These are phyloP conservation scores for Cruciata laevipes DNA, from an alignment of 257 asterid species.

Conservation along the genomic window DNA sequence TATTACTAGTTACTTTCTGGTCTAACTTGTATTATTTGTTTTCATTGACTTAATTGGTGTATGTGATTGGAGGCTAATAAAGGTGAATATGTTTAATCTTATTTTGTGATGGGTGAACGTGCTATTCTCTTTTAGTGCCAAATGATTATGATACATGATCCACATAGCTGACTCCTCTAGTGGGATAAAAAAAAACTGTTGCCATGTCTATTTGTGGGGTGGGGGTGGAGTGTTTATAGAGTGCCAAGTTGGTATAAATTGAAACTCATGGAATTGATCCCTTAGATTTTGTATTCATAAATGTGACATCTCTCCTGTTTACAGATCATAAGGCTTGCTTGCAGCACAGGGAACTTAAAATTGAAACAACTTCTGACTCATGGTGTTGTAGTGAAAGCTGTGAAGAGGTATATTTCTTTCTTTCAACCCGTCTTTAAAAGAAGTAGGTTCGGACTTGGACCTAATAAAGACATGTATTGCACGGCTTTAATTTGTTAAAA, in stretches of 20 bases:
- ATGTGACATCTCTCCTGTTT: constrained; percentile 22
- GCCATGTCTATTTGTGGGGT: constrained; percentile 8
- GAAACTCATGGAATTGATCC: neutral
- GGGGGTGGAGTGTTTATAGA: neutral
- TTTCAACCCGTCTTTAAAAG: constrained; percentile 11
- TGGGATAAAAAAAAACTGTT: neutral
- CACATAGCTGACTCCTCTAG: neutral
- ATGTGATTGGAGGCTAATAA: neutral
- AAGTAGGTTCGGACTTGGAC: neutral
- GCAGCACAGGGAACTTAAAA: constrained; percentile 34
- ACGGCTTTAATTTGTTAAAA: neutral
- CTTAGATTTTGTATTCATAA: constrained; percentile 10
- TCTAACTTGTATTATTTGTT: neutral
- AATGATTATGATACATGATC: neutral
- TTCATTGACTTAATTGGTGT: neutral
- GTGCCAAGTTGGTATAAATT: neutral
- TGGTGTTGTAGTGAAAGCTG: constrained; percentile 90
- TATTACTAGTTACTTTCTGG: neutral
- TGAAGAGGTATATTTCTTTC: constrained; percentile 48
- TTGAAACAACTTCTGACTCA: constrained; percentile 43
- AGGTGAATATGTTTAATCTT: neutral
- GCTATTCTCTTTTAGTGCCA: neutral
- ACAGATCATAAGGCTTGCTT: constrained; percentile 84
- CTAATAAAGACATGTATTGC: neutral
- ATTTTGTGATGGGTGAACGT: neutral